A percentile compares a stretch with the other conserved stretches of the same genome.
phyloP scores from a whole-genome alignment of 1,284 basidiomycete genomes.

The Bjerkandera adusta region DNA sequence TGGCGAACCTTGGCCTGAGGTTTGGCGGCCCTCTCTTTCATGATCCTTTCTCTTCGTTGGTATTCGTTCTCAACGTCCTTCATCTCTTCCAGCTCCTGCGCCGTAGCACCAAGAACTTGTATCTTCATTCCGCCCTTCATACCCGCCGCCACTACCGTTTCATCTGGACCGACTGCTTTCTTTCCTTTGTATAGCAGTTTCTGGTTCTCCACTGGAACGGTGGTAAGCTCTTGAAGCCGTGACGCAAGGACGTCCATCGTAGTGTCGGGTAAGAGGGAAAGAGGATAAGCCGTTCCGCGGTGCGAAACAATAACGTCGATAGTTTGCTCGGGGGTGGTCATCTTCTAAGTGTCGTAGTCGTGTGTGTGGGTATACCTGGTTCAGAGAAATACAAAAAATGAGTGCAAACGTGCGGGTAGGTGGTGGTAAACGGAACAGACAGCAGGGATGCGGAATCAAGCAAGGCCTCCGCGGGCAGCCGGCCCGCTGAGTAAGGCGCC shows the following conservation, averaged over 20 bases:
- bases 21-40: constrained; percentile 56
- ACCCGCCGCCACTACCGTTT: constrained; percentile 49
- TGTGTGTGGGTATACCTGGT: not conserved
- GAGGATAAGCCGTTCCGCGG: constrained; percentile 43
- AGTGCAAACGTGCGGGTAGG: not conserved
- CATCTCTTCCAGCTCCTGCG: constrained; percentile 52
- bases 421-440: not conserved
- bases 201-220: constrained; percentile 60
- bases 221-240: constrained; percentile 57
- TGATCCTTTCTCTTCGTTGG: constrained; percentile 51
- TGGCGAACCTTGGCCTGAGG: constrained; percentile 54
- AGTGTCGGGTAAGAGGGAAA: constrained; percentile 45
- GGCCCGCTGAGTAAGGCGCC: too few relatives aligned
- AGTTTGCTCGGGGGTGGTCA: too few relatives aligned
- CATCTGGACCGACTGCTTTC: constrained; percentile 36
- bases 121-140: constrained; percentile 62
- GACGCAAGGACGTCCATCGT: constrained; percentile 47
- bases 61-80: constrained; percentile 56
- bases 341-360: too few relatives aligned
- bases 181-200: constrained; percentile 74
- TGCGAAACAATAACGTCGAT: constrained; percentile 36
- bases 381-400: not conserved
- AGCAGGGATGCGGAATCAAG: too few relatives aligned
- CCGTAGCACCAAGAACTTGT: constrained; percentile 65
- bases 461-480: too few relatives aligned